phyloP scores from a whole-genome alignment of 129 eudicot genomes.

The Smallanthus sonchifolius region DNA sequence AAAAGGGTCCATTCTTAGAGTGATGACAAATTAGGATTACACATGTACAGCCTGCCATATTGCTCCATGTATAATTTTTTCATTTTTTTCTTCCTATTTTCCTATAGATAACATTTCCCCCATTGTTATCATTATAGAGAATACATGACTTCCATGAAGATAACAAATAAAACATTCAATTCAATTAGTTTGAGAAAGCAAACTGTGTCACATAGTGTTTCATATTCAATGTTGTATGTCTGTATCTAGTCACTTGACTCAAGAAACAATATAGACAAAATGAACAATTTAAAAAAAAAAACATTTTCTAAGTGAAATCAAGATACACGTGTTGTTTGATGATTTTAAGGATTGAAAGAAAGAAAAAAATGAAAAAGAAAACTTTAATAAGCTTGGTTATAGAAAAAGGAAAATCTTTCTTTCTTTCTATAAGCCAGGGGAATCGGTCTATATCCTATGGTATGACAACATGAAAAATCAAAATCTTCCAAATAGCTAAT shows the following conservation, averaged over 20 bases:
- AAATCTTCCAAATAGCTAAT: conserved; percentile 8
- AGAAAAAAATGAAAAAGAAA: neutral
- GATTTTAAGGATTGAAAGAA: neutral
- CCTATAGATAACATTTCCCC: neutral
- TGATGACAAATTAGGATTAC: conserved; percentile 6
- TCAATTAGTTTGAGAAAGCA: conserved; percentile 1
- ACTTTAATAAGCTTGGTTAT: neutral
- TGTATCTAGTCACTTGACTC: neutral
- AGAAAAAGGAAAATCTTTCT: neutral
- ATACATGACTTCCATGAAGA: conserved; percentile 4
- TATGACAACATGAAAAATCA: neutral
- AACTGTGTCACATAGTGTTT: neutral
- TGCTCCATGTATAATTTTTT: neutral
- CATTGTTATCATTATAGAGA: neutral
- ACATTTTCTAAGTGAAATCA: neutral
- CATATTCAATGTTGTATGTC: neutral
- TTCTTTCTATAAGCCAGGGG: neutral
- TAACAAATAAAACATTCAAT: neutral
- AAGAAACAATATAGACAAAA: neutral
- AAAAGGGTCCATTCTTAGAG: conserved; percentile 10
- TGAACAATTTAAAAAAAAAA: neutral
- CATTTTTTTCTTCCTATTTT: neutral
- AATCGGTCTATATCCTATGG: neutral
- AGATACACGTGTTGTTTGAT: conserved; percentile 5
- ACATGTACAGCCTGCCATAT: neutral